These are phyloP conservation scores for Silybum marianum DNA, from an alignment of 129 eudicot genomes.

Conservation along the genomic window DNA sequence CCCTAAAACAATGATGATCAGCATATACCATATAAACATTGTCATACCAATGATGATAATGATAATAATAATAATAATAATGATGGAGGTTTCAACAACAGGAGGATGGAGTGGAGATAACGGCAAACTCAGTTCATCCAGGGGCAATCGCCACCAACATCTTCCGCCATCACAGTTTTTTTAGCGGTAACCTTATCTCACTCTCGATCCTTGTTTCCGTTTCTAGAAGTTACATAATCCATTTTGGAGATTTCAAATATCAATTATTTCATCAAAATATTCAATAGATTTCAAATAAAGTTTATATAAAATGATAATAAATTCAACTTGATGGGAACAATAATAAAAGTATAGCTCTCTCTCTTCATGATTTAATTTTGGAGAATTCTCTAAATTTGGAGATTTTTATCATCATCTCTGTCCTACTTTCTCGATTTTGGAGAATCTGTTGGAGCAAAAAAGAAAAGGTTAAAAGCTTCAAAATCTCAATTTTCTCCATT, in stretches of 20 bases:
- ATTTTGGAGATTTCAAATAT: background rate
- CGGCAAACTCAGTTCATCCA: slow-evolving; percentile 68
- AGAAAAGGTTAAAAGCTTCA: background rate
- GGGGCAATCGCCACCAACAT: slow-evolving; percentile 64
- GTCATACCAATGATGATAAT: background rate
- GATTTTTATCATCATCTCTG: too few species aligned
- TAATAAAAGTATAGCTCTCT: background rate
- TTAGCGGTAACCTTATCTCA: slow-evolving; percentile 38
- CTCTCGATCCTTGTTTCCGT: background rate
- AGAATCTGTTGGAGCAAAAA: background rate
- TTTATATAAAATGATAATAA: background rate
- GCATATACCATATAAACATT: background rate
- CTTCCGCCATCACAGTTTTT: slow-evolving; percentile 51
- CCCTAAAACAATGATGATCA: background rate
- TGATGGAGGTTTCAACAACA: slow-evolving; percentile 16
- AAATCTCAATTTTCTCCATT: background rate
- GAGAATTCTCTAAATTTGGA: background rate
- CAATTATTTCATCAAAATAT: background rate
- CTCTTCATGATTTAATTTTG: background rate
- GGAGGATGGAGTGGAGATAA: slow-evolving; percentile 50
- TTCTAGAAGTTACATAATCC: background rate
- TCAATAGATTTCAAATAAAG: background rate
- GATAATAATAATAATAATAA: background rate
- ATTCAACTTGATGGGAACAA: background rate
- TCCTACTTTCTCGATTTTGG: background rate